Conservation (phyloP, 2,329 filamentous ascomycete species). For the Pyrenophora teres region DNA sequence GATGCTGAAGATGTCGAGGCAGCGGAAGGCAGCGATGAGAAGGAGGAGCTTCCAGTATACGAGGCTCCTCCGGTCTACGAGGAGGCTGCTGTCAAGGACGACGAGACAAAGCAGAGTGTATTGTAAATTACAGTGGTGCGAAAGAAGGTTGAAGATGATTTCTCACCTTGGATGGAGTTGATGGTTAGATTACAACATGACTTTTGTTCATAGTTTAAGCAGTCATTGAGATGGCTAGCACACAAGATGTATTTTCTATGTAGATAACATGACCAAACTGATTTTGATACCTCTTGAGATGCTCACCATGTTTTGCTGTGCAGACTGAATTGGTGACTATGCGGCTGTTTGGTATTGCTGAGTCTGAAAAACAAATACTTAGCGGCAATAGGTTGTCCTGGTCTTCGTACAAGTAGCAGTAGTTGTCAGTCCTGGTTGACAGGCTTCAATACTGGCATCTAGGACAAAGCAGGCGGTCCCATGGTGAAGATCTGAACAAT, state of each 20-base stretch:
- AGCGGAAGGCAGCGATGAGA: constrained; percentile 33
- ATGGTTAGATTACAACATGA: constrained; percentile 2
- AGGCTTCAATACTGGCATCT: too few species aligned
- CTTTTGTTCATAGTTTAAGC: background rate
- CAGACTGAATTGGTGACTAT: too few species aligned
- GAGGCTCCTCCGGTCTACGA: constrained; percentile 49
- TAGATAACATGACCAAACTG: background rate
- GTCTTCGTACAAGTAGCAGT: too few species aligned
- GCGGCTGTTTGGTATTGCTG: too few species aligned
- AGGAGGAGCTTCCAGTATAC: constrained; percentile 43
- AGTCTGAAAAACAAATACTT: too few species aligned
- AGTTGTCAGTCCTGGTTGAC: too few species aligned
- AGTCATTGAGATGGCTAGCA: constrained; percentile 1
- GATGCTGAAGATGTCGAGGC: constrained; percentile 37
- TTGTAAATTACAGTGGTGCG: background rate
- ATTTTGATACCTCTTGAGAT: too few species aligned
- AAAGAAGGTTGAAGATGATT: constrained; percentile 1
- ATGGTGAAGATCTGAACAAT: too few species aligned
- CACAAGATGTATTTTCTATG: constrained; percentile 15
- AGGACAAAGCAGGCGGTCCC: too few species aligned
- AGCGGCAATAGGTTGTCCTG: too few species aligned
- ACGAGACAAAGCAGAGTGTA: constrained; percentile 27
- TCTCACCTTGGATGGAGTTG: background rate
- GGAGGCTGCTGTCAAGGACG: constrained; percentile 29
- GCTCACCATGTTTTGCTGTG: too few species aligned